A percentile compares a stretch with the other conserved stretches of the same genome.
Conservation (phyloP, 2,329 filamentous ascomycete genomes). For the Sclerotiophoma versabilis region DNA sequence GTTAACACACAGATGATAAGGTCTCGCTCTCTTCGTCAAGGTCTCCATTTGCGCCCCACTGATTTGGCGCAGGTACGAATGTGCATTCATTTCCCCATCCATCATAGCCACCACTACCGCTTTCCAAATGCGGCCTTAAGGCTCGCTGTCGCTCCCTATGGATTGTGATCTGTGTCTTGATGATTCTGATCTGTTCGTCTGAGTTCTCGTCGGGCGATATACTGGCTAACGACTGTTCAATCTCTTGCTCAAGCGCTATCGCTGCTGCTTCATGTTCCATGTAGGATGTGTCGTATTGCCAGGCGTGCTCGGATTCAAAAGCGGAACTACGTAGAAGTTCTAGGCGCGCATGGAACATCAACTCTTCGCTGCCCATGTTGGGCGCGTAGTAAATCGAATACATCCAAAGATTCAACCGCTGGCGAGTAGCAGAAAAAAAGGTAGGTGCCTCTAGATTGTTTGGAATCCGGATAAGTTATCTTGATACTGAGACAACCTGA, state of each 20-base stretch:
- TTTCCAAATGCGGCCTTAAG: slow-evolving; percentile 46
- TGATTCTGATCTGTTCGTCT: slow-evolving; percentile 45
- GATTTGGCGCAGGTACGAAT: slow-evolving; percentile 48
- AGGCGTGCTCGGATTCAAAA: slow-evolving; percentile 48
- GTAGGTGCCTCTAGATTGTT: neutral
- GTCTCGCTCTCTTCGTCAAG: slow-evolving; percentile 49
- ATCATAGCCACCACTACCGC: slow-evolving; percentile 45
- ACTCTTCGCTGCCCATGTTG: slow-evolving; percentile 35
- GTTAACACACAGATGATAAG: slow-evolving; percentile 42
- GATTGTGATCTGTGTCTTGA: slow-evolving; percentile 45
- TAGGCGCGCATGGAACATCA: slow-evolving; percentile 41
- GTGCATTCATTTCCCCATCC: slow-evolving; percentile 47
- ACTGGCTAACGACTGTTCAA: slow-evolving; percentile 40
- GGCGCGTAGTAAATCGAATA: slow-evolving; percentile 18
- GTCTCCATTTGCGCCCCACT: slow-evolving; percentile 48
- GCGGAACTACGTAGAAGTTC: slow-evolving; percentile 46
- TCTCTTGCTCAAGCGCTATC: slow-evolving; percentile 42
- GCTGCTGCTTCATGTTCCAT: slow-evolving; percentile 46
- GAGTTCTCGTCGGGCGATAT: slow-evolving; percentile 48
- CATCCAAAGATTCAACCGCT: neutral
- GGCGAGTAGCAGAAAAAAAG: neutral
- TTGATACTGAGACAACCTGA: neutral
- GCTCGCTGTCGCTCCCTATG: slow-evolving; percentile 46
- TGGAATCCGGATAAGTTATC: neutral
- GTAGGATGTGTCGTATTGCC: slow-evolving; percentile 48